Evolutionary conservation across 495 filamentous ascomycete genomes (phyloP), one percentile per base, ranked within the genome.

Genomic region (Aspergillus homomorphus): DNA sequence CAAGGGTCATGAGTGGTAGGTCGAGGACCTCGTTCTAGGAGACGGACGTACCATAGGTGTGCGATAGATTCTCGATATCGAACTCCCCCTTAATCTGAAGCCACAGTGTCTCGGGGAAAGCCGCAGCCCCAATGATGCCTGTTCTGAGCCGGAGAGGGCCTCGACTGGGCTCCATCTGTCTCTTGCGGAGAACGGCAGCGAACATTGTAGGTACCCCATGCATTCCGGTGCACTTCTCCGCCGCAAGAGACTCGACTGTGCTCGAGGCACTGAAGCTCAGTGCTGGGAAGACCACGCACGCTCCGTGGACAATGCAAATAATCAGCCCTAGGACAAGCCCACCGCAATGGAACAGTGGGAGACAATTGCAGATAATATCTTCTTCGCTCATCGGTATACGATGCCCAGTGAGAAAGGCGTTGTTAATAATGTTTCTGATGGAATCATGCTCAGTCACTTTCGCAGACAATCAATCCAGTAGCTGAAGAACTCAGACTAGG

Each of bases 321-420:
- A 60, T 26, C n/a, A 60, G 5, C 1, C 53, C 58, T 4, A 1
- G 1, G 1, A 60, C 33, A 0, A 60, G 53, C 5, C 58, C 58
- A 14, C 46, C 44, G 26, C 45, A 45, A 33, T 60, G 58, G 20
- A 60, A 60, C 24, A 63, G 78, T 46, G 75, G 75, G 62, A 84
- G 87, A 41, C 87, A 86, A 63, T 86, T 89, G 62, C 85, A 86
- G 14, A 92, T 78, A 46, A 84, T 71, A 70, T 91, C 89, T 4
- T 72, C 61, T 0, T 76, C 69, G 0, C 78, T 84, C 3, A 91
- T 74, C 0, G 83, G 75, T 85, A 92, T 89, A 19, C 87, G 73
- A 61, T 82, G 72, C 7, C 88, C 89, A 54, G 90, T 87, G 24
- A 82, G 79, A 4, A 75, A 78, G n/a, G 87, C 89, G 70, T 92